Percentiles rank a stretch among this genome's conserved stretches.
phyloP scores from a whole-genome alignment of 202 grass and related monocot species.

The Hordeum pubiflorum region DNA sequence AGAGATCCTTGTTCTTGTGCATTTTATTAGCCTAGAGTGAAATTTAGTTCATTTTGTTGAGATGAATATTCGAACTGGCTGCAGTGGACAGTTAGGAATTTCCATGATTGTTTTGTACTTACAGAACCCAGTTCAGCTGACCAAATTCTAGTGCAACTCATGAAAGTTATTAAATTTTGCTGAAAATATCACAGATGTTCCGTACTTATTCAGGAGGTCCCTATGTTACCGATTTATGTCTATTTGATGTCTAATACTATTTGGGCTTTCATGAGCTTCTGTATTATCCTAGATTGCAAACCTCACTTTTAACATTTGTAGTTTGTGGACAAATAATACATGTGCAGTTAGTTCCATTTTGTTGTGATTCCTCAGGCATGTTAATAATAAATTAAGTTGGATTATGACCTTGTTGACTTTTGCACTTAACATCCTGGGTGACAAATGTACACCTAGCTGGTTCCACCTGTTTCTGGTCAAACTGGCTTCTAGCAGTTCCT shows the following conservation, averaged over 20 bases:
- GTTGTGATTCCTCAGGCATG: neutral
- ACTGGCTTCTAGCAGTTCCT: neutral
- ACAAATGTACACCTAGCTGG: neutral
- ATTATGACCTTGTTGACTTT: neutral
- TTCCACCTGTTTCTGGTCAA: neutral
- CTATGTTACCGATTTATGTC: neutral
- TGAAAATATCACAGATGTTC: neutral
- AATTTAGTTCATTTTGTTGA: neutral
- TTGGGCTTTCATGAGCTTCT: neutral
- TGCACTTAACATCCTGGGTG: neutral
- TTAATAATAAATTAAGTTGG: neutral
- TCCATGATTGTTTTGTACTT: neutral
- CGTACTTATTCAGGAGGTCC: neutral
- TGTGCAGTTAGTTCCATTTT: neutral
- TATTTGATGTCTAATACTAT: neutral
- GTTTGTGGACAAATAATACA: neutral
- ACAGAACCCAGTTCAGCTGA: neutral
- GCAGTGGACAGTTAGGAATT: neutral
- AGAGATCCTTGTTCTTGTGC: neutral
- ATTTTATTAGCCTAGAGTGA: neutral
- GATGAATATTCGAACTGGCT: slow-evolving; percentile 1
- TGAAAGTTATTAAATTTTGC: neutral
- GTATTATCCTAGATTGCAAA: neutral
- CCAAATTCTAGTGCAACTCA: neutral
- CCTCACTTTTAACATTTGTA: no score